A percentile compares a stretch with the other conserved stretches of the same genome.
These are phyloP conservation scores for Sugiyamaella grinbergsii DNA, from an alignment of 1,139 yeast genomes.

Conservation along the genomic window DNA sequence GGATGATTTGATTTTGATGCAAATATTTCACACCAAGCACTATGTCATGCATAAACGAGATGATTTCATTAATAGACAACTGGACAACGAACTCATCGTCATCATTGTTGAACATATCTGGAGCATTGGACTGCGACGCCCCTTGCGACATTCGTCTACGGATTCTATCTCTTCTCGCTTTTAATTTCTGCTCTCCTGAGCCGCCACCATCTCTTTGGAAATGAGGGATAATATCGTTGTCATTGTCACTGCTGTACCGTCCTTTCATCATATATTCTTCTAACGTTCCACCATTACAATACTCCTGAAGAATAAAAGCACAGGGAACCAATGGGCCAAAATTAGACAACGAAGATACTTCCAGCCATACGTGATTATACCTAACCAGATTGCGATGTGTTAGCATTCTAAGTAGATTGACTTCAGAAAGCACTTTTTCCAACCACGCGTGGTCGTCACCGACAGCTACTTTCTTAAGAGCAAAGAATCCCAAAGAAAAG, in stretches of 20 bases:
- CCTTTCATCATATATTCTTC: conserved; percentile 56
- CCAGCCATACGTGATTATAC: conserved; percentile 92
- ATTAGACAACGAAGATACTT: conserved; percentile 62
- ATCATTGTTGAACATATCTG: background rate
- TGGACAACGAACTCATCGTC: conserved; percentile 34
- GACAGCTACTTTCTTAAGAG: conserved; percentile 79
- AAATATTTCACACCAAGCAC: conserved; percentile 69
- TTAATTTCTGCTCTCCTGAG: conserved; percentile 1
- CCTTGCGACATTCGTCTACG: conserved; percentile 22
- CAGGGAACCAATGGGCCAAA: conserved; percentile 71
- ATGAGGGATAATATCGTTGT: conserved; percentile 8
- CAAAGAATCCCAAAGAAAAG: conserved; percentile 73
- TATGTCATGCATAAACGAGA: conserved; percentile 66
- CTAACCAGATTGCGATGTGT: conserved; percentile 67
- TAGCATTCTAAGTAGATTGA: conserved; percentile 58
- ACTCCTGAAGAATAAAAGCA: conserved; percentile 80
- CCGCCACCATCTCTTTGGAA: conserved; percentile 14
- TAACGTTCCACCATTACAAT: conserved; percentile 84
- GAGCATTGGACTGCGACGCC: background rate
- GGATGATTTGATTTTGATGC: conserved; percentile 74
- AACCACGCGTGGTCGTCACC: conserved; percentile 73
- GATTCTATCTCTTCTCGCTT: conserved; percentile 24
- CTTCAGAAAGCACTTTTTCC: conserved; percentile 73
- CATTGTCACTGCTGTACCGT: conserved; percentile 9
- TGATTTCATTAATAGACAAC: conserved; percentile 52